Percentiles rank a stretch among this genome's conserved stretches.
Evolutionary conservation across 305 asterid species (phyloP).

Genomic region (Plantago coronopus): DNA sequence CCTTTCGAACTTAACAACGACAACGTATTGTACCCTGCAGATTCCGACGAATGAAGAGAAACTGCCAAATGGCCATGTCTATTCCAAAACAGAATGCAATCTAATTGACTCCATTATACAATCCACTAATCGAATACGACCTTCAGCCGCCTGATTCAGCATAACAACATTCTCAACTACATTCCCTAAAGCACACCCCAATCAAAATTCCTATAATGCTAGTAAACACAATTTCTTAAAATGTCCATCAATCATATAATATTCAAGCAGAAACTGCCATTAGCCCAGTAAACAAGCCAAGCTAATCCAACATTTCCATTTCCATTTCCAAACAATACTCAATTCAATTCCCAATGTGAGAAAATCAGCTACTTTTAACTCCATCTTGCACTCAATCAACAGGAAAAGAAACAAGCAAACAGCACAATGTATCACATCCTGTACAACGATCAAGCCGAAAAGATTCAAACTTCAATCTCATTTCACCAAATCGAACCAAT

Average conservation of each 20-base stretch:
- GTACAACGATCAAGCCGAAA: neutral
- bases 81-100: too few relatives aligned
- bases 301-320: neutral
- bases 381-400: neutral
- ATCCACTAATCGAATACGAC: too few relatives aligned
- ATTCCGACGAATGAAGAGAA: too few relatives aligned
- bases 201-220: neutral
- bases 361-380: neutral
- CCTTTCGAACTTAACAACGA: too few relatives aligned
- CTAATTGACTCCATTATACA: too few relatives aligned
- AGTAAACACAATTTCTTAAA: neutral
- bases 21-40: too few relatives aligned
- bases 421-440: slow-evolving; percentile 2
- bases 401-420: neutral
- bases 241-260: neutral
- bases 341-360: neutral
- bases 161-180: neutral
- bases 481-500: slow-evolving; percentile 6
- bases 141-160: neutral
- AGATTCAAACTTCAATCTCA: slow-evolving; percentile 2
- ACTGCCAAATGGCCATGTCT: too few relatives aligned
- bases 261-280: neutral
- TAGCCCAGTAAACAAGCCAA: neutral
- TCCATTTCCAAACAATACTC: too few relatives aligned
- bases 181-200: neutral